A percentile compares a stretch with the other conserved stretches of the same genome.
Evolutionary conservation across 768 basidiomycete species (phyloP).

Genomic region (Baorangia bicolor): DNA sequence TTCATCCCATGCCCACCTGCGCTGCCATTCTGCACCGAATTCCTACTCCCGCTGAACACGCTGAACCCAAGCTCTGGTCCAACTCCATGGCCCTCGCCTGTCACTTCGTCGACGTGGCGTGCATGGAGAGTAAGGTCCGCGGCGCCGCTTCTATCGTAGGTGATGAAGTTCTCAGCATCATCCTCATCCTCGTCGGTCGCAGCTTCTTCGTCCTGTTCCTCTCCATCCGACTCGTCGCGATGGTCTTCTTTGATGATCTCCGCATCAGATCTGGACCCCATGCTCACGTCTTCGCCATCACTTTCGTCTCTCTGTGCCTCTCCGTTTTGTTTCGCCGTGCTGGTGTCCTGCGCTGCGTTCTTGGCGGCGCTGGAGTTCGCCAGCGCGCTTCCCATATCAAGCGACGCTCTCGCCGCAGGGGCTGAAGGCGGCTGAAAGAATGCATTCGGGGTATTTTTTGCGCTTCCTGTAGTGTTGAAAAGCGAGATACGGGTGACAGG

Average conservation of each 20-base stretch:
- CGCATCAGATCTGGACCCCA: constrained; percentile 19
- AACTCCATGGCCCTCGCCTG: constrained; percentile 3
- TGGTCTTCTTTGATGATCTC: constrained; percentile 12
- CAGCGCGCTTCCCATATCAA: constrained; percentile 2
- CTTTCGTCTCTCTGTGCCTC: background rate
- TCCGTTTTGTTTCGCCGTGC: constrained; percentile 3
- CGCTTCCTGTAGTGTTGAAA: constrained; percentile 47
- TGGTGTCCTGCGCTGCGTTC: background rate
- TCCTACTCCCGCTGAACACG: constrained; percentile 17
- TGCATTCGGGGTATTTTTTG: constrained; percentile 58
- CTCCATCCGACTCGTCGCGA: background rate
- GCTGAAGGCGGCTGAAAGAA: constrained; percentile 58
- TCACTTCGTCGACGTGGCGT: constrained; percentile 8
- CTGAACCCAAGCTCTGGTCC: constrained; percentile 19
- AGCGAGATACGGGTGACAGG: constrained; percentile 21
- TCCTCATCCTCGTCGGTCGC: constrained; percentile 14
- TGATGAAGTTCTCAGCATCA: constrained; percentile 18
- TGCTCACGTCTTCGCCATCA: constrained; percentile 20
- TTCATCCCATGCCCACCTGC: background rate
- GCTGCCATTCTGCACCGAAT: background rate
- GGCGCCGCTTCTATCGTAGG: constrained; percentile 13
- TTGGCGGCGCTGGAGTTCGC: background rate
- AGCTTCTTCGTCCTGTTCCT: constrained; percentile 3
- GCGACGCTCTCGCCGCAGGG: background rate
- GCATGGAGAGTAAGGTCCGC: constrained; percentile 20